Conservation (phyloP, 169 alveolate species). For the Plasmodium gonderi region DNA sequence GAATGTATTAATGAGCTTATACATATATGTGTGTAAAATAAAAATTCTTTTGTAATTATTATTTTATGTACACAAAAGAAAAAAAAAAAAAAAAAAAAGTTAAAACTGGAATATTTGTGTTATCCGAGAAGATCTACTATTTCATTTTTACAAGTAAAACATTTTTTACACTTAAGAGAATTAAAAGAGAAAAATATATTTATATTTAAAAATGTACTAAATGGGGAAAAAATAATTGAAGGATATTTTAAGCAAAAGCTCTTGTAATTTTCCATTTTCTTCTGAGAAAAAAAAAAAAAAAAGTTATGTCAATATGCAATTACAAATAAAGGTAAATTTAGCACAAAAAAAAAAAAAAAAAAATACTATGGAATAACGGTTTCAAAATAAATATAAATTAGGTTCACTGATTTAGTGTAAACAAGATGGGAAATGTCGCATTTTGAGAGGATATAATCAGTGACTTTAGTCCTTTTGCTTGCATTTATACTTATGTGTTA, state of each 20-base stretch:
- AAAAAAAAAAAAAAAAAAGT: background rate
- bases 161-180: too few relatives aligned
- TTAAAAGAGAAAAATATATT: background rate
- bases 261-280: background rate
- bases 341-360: background rate
- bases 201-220: background rate
- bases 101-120: background rate
- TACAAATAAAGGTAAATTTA: background rate
- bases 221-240: background rate
- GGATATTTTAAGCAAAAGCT: background rate
- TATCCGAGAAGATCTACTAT: background rate
- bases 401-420: background rate
- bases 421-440: background rate
- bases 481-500: background rate
- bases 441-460: background rate
- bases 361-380: background rate
- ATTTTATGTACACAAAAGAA: background rate
- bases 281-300: background rate
- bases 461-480: background rate
- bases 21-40: background rate
- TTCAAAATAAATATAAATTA: background rate
- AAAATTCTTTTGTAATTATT: background rate
- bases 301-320: background rate
- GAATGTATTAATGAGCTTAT: too few relatives aligned
- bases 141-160: background rate